Evolutionary conservation across 768 basidiomycete species (phyloP).

Genomic region (Lentinula raphanica): DNA sequence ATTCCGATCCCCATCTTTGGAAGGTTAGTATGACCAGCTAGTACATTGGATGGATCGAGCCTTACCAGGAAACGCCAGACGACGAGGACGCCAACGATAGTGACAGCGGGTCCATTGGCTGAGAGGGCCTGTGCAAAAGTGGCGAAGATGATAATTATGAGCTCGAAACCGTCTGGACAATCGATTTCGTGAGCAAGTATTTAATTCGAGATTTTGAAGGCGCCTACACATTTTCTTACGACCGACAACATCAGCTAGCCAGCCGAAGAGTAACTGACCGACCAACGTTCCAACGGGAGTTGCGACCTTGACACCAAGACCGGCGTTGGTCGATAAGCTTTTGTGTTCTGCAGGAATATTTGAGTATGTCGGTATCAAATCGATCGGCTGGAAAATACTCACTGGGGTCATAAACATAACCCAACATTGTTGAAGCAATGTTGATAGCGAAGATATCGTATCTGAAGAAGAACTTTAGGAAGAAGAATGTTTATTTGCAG

Average conservation of each 20-base stretch:
- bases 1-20: conserved; percentile 74
- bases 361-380: background rate
- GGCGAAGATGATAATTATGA: conserved; percentile 77
- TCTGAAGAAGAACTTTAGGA: conserved; percentile 21
- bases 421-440: conserved; percentile 79
- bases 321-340: conserved; percentile 45
- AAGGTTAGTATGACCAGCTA: background rate
- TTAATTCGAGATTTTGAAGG: too few species aligned
- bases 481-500: background rate
- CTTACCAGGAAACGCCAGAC: conserved; percentile 76
- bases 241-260: conserved; percentile 72
- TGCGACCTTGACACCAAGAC: conserved; percentile 74
- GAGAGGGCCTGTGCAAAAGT: conserved; percentile 79
- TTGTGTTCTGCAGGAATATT: conserved; percentile 8
- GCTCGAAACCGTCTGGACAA: conserved; percentile 56
- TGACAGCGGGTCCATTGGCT: conserved; percentile 59
- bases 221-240: conserved; percentile 76
- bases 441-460: conserved; percentile 91
- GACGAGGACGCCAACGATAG: conserved; percentile 70
- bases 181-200: background rate
- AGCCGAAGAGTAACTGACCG: conserved; percentile 76
- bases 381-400: conserved; percentile 6
- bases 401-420: conserved; percentile 65
- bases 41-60: background rate
- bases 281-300: conserved; percentile 71